Base-by-base conservation (phyloP, 257 asterid species). In the Nicotiana paniculata region DNA sequence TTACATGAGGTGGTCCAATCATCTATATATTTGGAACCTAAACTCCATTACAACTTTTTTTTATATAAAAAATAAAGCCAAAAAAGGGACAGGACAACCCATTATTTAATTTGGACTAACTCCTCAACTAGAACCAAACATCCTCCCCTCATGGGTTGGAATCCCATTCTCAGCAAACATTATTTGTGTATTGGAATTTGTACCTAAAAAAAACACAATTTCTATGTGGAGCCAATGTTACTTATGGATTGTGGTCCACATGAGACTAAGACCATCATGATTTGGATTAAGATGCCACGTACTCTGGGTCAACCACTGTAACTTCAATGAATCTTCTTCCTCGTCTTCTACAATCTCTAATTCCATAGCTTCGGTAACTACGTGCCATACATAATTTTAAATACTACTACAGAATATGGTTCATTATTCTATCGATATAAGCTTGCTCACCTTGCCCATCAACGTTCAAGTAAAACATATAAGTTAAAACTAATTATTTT, bases 211-310 rank as follows among this genome's bases (percentile, higher is more conserved):
- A 5, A 21, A 74, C 15, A 48, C 33, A 76, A 32, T 8, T 17
- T 33, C n/a, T 83, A 3, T 6, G 8, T 83, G 75, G 62, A 74
- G 79, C 79, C 79, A 74, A 74, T 72, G 59, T 28, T 68, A 78
- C 21, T 24, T 63, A 75, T 54, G 67, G 77, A 80, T 82, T 75
- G 86, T 82, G 77, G 82, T 78, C 86, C 88, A 81, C 87, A 74
- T 82, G 37, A 48, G 84, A 69, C 13, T 35, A 63, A 82, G 86
- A 74, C 81, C 84, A 24, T 13, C 75, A 55, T 81, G 82, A 81
- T 81, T 79, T 66, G 65, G 90, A 83, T 88, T 72, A 55, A 83
- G 84, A 81, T 82, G 89, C 89, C 85, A 89, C 89, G 69, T 82
- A 74, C 28, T 61, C 54, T 51, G 84, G 5, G 81, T 43, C 59